Evolutionary conservation across 2,329 filamentous ascomycete genomes (phyloP).

Genomic region (Aplosporella prunicola): DNA sequence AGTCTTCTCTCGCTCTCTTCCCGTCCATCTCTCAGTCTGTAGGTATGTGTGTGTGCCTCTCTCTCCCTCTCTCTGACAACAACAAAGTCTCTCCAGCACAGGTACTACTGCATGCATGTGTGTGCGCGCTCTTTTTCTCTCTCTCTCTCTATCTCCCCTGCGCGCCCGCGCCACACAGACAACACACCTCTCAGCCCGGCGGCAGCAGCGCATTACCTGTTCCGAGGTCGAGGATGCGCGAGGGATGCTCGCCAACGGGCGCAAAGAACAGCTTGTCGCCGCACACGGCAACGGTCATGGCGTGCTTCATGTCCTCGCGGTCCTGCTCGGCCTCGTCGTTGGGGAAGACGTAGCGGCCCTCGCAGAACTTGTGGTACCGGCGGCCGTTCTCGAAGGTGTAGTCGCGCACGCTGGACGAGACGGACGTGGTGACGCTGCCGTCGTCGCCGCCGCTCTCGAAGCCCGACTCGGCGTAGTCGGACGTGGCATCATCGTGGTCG

Average conservation of each 20-base stretch:
- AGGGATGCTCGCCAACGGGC: slow-evolving; percentile 17
- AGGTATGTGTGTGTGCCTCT: too few relatives aligned
- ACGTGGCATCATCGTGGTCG: background rate
- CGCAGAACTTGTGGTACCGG: slow-evolving; percentile 29
- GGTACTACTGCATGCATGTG: too few relatives aligned
- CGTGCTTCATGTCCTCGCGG: slow-evolving; percentile 30
- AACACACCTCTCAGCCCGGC: too few relatives aligned
- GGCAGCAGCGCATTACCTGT: too few relatives aligned
- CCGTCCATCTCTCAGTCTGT: too few relatives aligned
- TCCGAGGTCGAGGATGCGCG: slow-evolving; percentile 7
- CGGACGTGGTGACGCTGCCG: slow-evolving; percentile 19
- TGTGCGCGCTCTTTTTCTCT: too few relatives aligned
- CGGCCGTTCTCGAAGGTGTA: slow-evolving; percentile 31
- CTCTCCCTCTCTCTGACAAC: too few relatives aligned
- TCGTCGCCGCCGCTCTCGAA: slow-evolving; percentile 5
- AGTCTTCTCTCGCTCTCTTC: too few relatives aligned
- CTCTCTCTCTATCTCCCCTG: too few relatives aligned
- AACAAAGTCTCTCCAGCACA: too few relatives aligned
- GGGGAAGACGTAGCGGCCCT: slow-evolving; percentile 26
- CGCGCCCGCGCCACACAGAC: too few relatives aligned
- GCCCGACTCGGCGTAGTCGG: slow-evolving; percentile 10
- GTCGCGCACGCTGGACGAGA: slow-evolving; percentile 27
- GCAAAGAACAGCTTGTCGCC: slow-evolving; percentile 28
- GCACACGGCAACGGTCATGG: slow-evolving; percentile 28
- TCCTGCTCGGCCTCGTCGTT: slow-evolving; percentile 32